These are phyloP conservation scores for Auriscalpium microsporum DNA, from an alignment of 768 basidiomycete genomes.

Conservation along the genomic window DNA sequence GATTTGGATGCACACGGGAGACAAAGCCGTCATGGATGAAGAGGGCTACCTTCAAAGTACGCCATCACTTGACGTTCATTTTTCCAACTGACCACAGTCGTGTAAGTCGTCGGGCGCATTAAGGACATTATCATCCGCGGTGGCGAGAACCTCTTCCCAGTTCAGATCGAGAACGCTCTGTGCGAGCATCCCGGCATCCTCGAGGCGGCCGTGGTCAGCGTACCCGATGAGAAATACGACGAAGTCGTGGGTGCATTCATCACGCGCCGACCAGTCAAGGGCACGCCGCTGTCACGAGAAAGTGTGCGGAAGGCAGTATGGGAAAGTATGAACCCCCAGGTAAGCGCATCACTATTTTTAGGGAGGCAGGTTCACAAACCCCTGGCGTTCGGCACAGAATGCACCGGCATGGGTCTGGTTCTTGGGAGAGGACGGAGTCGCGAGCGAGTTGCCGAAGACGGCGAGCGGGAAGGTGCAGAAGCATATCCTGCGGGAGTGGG, in stretches of 20 bases:
- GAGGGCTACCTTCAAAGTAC: constrained; percentile 70
- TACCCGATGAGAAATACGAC: constrained; percentile 59
- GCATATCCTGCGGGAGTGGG: constrained; percentile 66
- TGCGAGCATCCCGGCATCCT: constrained; percentile 46
- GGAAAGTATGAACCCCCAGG: constrained; percentile 72
- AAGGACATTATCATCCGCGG: constrained; percentile 87
- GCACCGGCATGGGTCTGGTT: constrained; percentile 83
- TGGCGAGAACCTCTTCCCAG: constrained; percentile 81
- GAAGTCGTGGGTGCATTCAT: constrained; percentile 83
- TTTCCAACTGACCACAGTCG: not conserved
- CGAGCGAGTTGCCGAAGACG: constrained; percentile 66
- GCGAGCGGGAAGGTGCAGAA: constrained; percentile 86
- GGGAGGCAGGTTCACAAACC: too few relatives aligned
- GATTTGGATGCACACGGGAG: constrained; percentile 80
- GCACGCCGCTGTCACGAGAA: constrained; percentile 32
- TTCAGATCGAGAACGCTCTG: constrained; percentile 75
- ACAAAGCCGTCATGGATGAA: constrained; percentile 73
- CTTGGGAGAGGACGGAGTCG: constrained; percentile 52
- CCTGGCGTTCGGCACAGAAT: constrained; percentile 38
- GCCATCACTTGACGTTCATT: constrained; percentile 15
- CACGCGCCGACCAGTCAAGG: constrained; percentile 26
- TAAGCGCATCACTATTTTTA: constrained; percentile 20
- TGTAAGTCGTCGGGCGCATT: constrained; percentile 65
- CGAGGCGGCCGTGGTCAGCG: constrained; percentile 68
- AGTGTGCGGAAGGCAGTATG: constrained; percentile 48